Evolutionary conservation across 2,329 filamentous ascomycete genomes (phyloP).

Genomic region (Neopestalotiopsis sp.): DNA sequence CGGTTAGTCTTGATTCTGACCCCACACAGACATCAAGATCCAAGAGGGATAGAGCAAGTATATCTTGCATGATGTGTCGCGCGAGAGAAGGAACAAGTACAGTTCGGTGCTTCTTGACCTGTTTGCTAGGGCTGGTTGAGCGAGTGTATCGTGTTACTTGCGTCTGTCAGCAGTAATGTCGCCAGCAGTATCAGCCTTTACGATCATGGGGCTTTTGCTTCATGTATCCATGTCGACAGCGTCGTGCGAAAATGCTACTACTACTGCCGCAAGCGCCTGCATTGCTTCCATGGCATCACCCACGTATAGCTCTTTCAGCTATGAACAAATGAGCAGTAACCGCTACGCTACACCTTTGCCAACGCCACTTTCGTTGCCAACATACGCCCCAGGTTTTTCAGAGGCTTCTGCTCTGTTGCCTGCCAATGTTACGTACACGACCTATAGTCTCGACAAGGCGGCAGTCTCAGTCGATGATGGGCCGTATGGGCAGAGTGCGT

Average conservation of each 20-base stretch:
- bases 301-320: slow-evolving; percentile 14
- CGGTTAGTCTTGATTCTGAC: background rate
- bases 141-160: background rate
- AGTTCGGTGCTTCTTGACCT: background rate
- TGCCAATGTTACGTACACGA: slow-evolving; percentile 9
- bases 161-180: background rate
- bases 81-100: background rate
- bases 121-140: background rate
- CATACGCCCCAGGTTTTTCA: slow-evolving; percentile 2
- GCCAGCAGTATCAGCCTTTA: background rate
- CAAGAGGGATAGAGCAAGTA: background rate
- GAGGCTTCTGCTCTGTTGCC: slow-evolving; percentile 9
- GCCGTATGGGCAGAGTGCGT: slow-evolving; percentile 16
- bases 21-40: background rate
- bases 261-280: background rate
- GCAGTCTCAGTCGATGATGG: slow-evolving; percentile 13
- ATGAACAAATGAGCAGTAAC: slow-evolving; percentile 14
- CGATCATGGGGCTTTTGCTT: background rate
- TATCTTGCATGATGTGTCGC: background rate
- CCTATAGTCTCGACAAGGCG: slow-evolving; percentile 10
- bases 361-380: slow-evolving; percentile 10
- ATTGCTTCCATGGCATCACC: slow-evolving; percentile 3
- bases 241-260: too few species aligned
- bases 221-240: background rate
- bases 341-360: slow-evolving; percentile 15